Evolutionary conservation across 2,329 filamentous ascomycete genomes (phyloP), one percentile per base, ranked within the genome.

Genomic region (Nigrospora oryzae): DNA sequence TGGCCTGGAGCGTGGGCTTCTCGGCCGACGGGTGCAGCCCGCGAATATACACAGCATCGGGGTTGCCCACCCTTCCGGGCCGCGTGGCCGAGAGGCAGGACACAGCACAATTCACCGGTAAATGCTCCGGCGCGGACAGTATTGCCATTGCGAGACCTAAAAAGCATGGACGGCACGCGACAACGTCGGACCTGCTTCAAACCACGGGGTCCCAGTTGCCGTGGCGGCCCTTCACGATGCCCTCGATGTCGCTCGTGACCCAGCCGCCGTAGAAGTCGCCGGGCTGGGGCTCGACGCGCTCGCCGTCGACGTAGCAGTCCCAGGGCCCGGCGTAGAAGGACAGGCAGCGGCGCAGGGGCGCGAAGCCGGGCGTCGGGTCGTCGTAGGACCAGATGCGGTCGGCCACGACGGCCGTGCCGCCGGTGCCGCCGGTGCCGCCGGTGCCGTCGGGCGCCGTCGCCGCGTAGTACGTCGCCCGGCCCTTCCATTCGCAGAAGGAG

Each of bases 231-330:
- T 71, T 71, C 46, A 70, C 63, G 39, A 71, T 68, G 30, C 76
- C 74, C 51, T 74, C 72, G 48, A 82, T 69, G 46, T 83, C 77
- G 48, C 69, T 72, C 40, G 77, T 81, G 48, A 78, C 74, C 78
- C 79, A 83, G 3, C 79, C 79, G 19, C 79, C 79, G 59, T 81
- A 82, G 51, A 81, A 82, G 52, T 82, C 77, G 8, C 76, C 76
- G 14, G 74, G 75, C 62, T 81, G 77, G 35, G 76, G 64, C 57
- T 73, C 65, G 16, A 81, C 79, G 54, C 68, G 68, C 58, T 82
- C 77, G 11, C 76, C 76, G 57, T 82, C 77, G 5, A 81, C 77
- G 57, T 68, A 78, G 53, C 78, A 83, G 46, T 79, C 72, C 77
- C 77, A 81, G 12, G 77, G 77, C 13, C 71, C 75, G 12, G 74